Conservation (phyloP, 257 asterid genomes). For the Lavandula angustifolia region DNA sequence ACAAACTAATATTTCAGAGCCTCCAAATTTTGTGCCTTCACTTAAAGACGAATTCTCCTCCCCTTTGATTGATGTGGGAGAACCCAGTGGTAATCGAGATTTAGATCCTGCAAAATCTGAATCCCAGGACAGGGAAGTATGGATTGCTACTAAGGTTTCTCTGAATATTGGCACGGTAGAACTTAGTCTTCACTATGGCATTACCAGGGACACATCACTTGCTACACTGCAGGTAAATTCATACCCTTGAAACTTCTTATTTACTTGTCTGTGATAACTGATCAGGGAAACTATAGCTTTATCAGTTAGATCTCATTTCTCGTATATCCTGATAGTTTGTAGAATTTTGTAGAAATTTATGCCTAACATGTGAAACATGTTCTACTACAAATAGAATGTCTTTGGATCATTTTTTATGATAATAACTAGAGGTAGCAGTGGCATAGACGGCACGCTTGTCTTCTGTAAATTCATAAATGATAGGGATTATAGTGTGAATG, state of each 20-base stretch:
- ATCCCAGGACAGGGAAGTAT: slow-evolving; percentile 43
- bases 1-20: slow-evolving; percentile 79
- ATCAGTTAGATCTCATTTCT: background rate
- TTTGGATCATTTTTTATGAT: background rate
- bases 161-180: slow-evolving; percentile 73
- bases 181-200: slow-evolving; percentile 83
- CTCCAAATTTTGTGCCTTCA: slow-evolving; percentile 72
- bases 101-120: slow-evolving; percentile 52
- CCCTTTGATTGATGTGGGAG: slow-evolving; percentile 46
- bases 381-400: slow-evolving; percentile 7
- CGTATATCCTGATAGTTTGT: background rate
- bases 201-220: slow-evolving; percentile 82
- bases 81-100: slow-evolving; percentile 41
- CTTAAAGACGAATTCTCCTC: slow-evolving; percentile 50
- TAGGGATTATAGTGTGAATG: background rate
- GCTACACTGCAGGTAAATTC: slow-evolving; percentile 80
- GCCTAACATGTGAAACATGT: background rate
- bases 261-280: slow-evolving; percentile 8
- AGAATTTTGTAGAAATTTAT: slow-evolving; percentile 8
- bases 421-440: slow-evolving; percentile 19
- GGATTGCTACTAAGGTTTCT: slow-evolving; percentile 69
- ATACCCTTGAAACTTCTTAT: slow-evolving; percentile 21
- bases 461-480: background rate
- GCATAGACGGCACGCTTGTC: background rate
- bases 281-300: slow-evolving; percentile 2